Evolutionary conservation across 140 eudicot species (phyloP).

Genomic region (Flaveria floridana): DNA sequence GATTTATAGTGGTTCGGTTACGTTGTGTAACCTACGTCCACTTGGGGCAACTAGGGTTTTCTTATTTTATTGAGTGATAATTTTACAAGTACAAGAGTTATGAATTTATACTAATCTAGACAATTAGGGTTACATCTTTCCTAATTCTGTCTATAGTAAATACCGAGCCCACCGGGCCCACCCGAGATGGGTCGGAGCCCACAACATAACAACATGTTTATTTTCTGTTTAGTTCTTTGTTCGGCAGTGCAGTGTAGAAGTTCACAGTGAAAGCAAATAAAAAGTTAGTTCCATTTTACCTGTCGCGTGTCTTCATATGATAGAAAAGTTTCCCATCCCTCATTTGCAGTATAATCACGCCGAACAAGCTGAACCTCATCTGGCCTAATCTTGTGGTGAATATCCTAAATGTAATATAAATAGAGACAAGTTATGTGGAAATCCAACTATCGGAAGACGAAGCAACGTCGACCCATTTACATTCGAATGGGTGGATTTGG

Average conservation of each 20-base stretch:
- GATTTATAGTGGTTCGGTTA: no score
- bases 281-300: slow-evolving; percentile 39
- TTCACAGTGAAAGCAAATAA: not conserved
- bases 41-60: no score
- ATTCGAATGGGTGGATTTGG: not conserved
- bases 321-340: slow-evolving; percentile 99
- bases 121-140: no score
- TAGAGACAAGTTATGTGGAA: not conserved
- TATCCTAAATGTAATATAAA: slow-evolving; percentile 52
- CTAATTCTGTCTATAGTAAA: no score
- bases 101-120: no score
- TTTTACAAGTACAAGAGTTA: no score
- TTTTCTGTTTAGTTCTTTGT: not conserved
- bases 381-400: slow-evolving; percentile 92
- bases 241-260: not conserved
- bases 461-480: not conserved
- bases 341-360: slow-evolving; percentile 92
- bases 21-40: no score
- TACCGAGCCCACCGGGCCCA: no score
- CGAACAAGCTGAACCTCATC: slow-evolving; percentile 97
- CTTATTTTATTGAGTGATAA: no score
- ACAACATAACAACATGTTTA: not conserved
- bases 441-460: not conserved
- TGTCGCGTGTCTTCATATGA: slow-evolving; percentile 95
- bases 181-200: no score